Evolutionary conservation across 2,329 filamentous ascomycete species (phyloP).

Genomic region (Mycosphaerelloides madeirae): DNA sequence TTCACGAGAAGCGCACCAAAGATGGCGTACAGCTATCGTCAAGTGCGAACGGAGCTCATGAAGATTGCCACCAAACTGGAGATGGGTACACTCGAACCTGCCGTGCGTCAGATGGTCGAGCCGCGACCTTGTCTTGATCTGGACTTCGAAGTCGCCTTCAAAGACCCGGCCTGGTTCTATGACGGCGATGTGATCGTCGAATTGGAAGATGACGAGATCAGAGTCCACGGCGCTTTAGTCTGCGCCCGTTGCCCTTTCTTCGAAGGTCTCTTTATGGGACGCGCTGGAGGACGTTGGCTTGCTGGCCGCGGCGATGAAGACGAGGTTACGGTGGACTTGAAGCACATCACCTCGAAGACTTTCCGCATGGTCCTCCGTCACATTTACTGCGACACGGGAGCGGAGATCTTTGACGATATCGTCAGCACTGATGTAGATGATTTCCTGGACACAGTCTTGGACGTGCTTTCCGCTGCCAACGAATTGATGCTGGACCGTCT

Average conservation of each 20-base stretch:
- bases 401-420: constrained; percentile 75
- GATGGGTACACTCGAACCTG: constrained; percentile 67
- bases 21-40: constrained; percentile 68
- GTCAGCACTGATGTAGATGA: constrained; percentile 69
- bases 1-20: constrained; percentile 62
- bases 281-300: constrained; percentile 80
- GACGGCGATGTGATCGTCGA: constrained; percentile 77
- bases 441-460: constrained; percentile 82
- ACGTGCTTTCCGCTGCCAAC: constrained; percentile 84
- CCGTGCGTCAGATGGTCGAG: constrained; percentile 68
- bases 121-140: constrained; percentile 59
- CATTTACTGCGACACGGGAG: constrained; percentile 77
- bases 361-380: constrained; percentile 77
- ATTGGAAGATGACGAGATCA: constrained; percentile 66
- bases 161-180: constrained; percentile 66
- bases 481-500: constrained; percentile 92
- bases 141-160: constrained; percentile 67
- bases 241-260: constrained; percentile 91
- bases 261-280: constrained; percentile 80
- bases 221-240: constrained; percentile 71
- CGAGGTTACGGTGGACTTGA: constrained; percentile 69
- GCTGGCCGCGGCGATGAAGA: constrained; percentile 42
- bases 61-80: constrained; percentile 69
- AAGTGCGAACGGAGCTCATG: constrained; percentile 82
- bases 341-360: constrained; percentile 67